These are phyloP conservation scores for Wickerhamiella musiphila DNA, from an alignment of 805 yeast species.

Conservation along the genomic window DNA sequence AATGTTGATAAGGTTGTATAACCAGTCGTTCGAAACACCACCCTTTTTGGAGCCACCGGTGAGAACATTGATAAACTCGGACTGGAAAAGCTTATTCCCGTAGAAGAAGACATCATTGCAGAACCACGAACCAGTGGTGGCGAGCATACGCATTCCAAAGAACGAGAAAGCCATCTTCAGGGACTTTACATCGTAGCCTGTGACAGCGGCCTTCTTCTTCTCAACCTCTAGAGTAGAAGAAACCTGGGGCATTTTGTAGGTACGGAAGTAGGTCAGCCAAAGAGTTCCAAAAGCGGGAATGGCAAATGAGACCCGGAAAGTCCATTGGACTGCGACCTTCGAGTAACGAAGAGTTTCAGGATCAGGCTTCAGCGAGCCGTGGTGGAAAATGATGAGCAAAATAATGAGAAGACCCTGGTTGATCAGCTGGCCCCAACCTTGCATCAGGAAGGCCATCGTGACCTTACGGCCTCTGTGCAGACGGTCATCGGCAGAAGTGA, in stretches of 20 bases:
- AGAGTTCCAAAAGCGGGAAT: constrained; percentile 24
- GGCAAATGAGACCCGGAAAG: constrained; percentile 23
- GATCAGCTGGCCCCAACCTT: constrained; percentile 21
- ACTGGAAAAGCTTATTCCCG: constrained; percentile 41
- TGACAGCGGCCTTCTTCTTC: constrained; percentile 21
- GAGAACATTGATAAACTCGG: constrained; percentile 27
- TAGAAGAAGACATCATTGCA: constrained; percentile 46
- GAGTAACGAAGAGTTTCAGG: constrained; percentile 16
- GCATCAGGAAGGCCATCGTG: constrained; percentile 21
- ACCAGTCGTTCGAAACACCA: constrained; percentile 36
- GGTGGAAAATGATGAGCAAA: constrained; percentile 17
- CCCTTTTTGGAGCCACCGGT: constrained; percentile 25
- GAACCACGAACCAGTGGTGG: constrained; percentile 45
- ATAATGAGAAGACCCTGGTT: constrained; percentile 19
- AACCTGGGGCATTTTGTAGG: constrained; percentile 22
- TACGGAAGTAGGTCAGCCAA: constrained; percentile 24
- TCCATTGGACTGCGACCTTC: constrained; percentile 23
- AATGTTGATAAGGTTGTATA: constrained; percentile 25
- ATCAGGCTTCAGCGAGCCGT: constrained; percentile 15
- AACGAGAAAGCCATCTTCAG: constrained; percentile 15
- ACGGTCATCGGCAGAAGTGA: constrained; percentile 21
- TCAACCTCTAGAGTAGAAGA: constrained; percentile 17
- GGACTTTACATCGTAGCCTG: constrained; percentile 22
- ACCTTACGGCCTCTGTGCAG: constrained; percentile 26
- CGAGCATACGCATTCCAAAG: constrained; percentile 27